Base-by-base conservation (phyloP, 1,139 yeast species). In the Nakaseomyces delphensis region DNA sequence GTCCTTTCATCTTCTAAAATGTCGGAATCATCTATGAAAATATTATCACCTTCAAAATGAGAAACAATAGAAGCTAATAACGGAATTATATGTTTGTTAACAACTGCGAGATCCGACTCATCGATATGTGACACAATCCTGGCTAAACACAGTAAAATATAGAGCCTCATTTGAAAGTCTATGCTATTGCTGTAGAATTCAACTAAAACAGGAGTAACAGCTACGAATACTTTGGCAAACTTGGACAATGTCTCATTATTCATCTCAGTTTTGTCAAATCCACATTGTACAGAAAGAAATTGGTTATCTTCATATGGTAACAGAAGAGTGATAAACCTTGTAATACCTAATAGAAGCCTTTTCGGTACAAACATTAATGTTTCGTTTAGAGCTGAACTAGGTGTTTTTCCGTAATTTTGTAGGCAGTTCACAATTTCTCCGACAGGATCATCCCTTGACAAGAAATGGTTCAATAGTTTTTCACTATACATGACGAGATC, bases 151-250 rank as follows among this genome's bases (percentile, higher is more conserved):
- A 79, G 65, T 31, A 85, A 64, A 1, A 77, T 77, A 42, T 74
- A 70, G 44, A 79, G 71, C 45, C 95, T 73, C 14, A 84, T 69
- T 19, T 74, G 75, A 46, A 70, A 73, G 49, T 84, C 87, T 59
- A 84, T 82, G 0, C 93, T 73, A 2, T 94, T 80, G 36, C 83
- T 79, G 56, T 83, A 87, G 14, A 87, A 71, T 46, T 77, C 78
- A 25, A 83, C 64, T 41, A 87, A 60, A n/a, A 85, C 56, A 0
- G 80, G 74, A 59, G 82, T 73, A 2, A 80, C 58, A 5, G 71
- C 69, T 38, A 65, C 65, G 3, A 77, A 68, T 57, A 83, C 79
- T 5, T 48, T 30, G 8, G 64, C 43, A 45, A 73, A 60, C 29
- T 55, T 51, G 3, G 56, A 54, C 45, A 69, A 66, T 3, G 53